A percentile compares a stretch with the other conserved stretches of the same genome.
These are phyloP conservation scores for Wickerhamomyces silvicola DNA, from an alignment of 805 yeast species.

Conservation along the genomic window DNA sequence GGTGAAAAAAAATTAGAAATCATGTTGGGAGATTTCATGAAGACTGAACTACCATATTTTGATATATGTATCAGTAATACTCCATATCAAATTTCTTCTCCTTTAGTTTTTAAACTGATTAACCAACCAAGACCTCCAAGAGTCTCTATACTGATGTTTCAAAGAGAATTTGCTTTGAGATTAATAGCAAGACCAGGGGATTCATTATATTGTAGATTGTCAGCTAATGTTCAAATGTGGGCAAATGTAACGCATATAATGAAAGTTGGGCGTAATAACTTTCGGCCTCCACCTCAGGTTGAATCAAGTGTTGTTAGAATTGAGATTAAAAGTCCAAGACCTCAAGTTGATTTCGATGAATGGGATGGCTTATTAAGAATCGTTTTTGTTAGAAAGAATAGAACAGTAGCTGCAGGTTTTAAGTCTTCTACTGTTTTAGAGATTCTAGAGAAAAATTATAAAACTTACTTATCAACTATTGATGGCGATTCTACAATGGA, in stretches of 20 bases:
- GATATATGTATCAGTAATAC: slow-evolving; percentile 96
- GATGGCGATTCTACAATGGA: slow-evolving; percentile 35
- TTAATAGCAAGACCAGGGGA: slow-evolving; percentile 97
- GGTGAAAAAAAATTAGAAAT: slow-evolving; percentile 87
- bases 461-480: slow-evolving; percentile 56
- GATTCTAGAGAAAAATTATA: slow-evolving; percentile 83
- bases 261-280: slow-evolving; percentile 96
- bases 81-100: slow-evolving; percentile 96
- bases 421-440: slow-evolving; percentile 73
- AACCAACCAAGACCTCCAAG: slow-evolving; percentile 93
- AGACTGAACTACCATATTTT: slow-evolving; percentile 88
- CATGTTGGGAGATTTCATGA: slow-evolving; percentile 91
- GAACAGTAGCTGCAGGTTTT: slow-evolving; percentile 89
- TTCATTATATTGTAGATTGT: slow-evolving; percentile 79
- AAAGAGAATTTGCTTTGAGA: slow-evolving; percentile 92
- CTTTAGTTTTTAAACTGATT: slow-evolving; percentile 85
- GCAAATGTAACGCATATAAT: slow-evolving; percentile 97
- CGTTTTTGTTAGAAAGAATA: slow-evolving; percentile 88
- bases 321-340: slow-evolving; percentile 88
- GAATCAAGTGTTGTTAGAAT: slow-evolving; percentile 94
- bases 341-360: slow-evolving; percentile 88
- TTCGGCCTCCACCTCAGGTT: slow-evolving; percentile 97
- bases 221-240: slow-evolving; percentile 99
- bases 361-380: slow-evolving; percentile 96
- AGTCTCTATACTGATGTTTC: slow-evolving; percentile 94